Base-by-base conservation (phyloP, 805 yeast genomes). In the Ogataea philodendri region DNA sequence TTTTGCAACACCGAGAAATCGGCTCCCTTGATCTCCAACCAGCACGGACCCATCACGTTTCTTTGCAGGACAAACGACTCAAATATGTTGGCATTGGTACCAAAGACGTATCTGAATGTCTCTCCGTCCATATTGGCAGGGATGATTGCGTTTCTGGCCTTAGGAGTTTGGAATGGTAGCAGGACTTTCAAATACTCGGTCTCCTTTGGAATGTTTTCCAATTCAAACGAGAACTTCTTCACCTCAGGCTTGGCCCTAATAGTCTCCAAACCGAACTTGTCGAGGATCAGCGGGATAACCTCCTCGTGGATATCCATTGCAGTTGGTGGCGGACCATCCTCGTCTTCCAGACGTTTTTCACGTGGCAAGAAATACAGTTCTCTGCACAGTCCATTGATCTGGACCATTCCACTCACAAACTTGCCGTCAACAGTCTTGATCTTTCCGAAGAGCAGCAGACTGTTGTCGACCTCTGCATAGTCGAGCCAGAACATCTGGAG, bases 41-140 rank as follows among this genome's bases (percentile, higher is more conserved):
- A 93, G 58, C 97, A 88, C 3, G 98, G 98, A 7, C 98, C 98
- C 96, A 87, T 89, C 28, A 93, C 71, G 48, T 82, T 80, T 49
- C 84, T 71, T 57, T 81, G 86, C 16, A 89, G 51, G 8, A 87
- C 93, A 60, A 93, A 87, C 9, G 85, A 71, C 65, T 93, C 98
- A 57, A 93, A 88, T 15, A 85, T 66, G 37, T 72, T 71, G 3
- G 93, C 60, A 41, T 69, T 75, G 3, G 85, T 69, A 32, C 97
- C 97, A 63, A 88, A 87, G 2, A 87, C 85, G 39, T 76, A 82
- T 7, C 70, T 63, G 54, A 84, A 88, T 0, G 94, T 84, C 29
- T 76, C 79, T 43, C 96, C 95, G 44, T 74, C 76, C 21, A 83
- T 57, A 39, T 79, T 80, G 1, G 78, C 45, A 2, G 94, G 90